These are phyloP conservation scores for Mucor mucedo DNA, from an alignment of 371 early-diverging fungal genomes.

Conservation along the genomic window DNA sequence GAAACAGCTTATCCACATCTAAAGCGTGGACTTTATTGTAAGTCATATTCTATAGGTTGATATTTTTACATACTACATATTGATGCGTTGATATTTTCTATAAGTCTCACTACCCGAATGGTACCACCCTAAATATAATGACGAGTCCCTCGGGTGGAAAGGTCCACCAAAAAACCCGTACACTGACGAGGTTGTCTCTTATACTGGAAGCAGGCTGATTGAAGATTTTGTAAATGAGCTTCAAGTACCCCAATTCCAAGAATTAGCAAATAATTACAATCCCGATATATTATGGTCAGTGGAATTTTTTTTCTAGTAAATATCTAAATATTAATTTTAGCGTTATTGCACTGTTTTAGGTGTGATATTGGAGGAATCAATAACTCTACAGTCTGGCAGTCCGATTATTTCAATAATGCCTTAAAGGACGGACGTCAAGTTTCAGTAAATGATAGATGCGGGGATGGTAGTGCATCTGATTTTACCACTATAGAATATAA, in stretches of 20 bases:
- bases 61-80: too few species aligned
- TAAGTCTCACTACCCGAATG: constrained; percentile 50
- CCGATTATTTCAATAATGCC: constrained; percentile 34
- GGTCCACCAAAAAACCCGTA: constrained; percentile 40
- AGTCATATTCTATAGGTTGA: neutral
- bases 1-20: constrained; percentile 35
- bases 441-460: constrained; percentile 41
- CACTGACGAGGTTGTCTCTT: constrained; percentile 18
- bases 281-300: constrained; percentile 42
- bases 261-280: constrained; percentile 30
- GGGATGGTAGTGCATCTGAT: constrained; percentile 35
- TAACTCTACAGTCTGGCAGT: constrained; percentile 40
- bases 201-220: constrained; percentile 33
- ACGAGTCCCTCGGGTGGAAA: constrained; percentile 37
- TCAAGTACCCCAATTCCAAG: constrained; percentile 43
- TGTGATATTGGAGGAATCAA: constrained; percentile 52
- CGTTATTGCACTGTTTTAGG: neutral
- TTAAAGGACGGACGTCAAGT: constrained; percentile 17
- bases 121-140: constrained; percentile 41
- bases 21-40: constrained; percentile 46
- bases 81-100: neutral
- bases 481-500: constrained; percentile 45
- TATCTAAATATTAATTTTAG: too few species aligned
- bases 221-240: constrained; percentile 42
- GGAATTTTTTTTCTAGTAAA: too few species aligned